Percentiles rank a stretch among this genome's conserved stretches.
Conservation (phyloP, 2,329 filamentous ascomycete genomes). For the Sclerotiophoma versabilis region DNA sequence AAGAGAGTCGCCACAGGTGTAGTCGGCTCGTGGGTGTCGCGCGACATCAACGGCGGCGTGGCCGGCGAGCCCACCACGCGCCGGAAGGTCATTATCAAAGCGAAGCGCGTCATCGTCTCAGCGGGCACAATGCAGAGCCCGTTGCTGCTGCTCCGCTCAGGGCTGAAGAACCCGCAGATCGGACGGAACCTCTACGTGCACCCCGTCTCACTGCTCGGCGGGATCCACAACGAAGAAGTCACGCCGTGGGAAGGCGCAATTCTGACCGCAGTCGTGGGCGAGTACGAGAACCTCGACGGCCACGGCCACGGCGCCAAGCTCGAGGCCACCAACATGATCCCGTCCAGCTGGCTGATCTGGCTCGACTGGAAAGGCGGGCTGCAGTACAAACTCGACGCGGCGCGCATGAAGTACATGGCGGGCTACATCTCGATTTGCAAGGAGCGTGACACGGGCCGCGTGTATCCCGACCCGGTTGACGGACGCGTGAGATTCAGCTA, state of each 20-base stretch:
- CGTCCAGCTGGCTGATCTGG: constrained; percentile 67
- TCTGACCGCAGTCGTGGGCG: constrained; percentile 77
- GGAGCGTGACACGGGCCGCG: constrained; percentile 76
- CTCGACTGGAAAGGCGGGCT: constrained; percentile 73
- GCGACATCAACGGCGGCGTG: constrained; percentile 68
- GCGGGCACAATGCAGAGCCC: constrained; percentile 80
- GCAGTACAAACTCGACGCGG: constrained; percentile 73
- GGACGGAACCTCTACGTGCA: constrained; percentile 84
- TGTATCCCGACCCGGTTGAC: constrained; percentile 74
- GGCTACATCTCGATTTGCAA: constrained; percentile 77
- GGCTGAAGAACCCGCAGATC: constrained; percentile 80
- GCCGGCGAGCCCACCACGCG: constrained; percentile 60
- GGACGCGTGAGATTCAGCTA: constrained; percentile 74
- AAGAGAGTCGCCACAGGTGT: constrained; percentile 72
- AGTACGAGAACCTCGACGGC: constrained; percentile 82
- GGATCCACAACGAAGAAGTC: constrained; percentile 73
- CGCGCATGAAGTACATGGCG: constrained; percentile 72
- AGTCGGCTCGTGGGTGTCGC: constrained; percentile 75
- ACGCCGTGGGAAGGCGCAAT: constrained; percentile 73
- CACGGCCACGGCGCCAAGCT: constrained; percentile 83
- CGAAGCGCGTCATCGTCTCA: constrained; percentile 81
- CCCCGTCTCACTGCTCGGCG: constrained; percentile 66
- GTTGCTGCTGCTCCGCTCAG: constrained; percentile 76
- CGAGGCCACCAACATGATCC: constrained; percentile 78
- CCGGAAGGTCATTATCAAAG: constrained; percentile 73